Percentiles rank a stretch among this genome's conserved stretches.
These are phyloP conservation scores for Edaphochlamys debaryana DNA, from an alignment of 139 green algal genomes.

Conservation along the genomic window DNA sequence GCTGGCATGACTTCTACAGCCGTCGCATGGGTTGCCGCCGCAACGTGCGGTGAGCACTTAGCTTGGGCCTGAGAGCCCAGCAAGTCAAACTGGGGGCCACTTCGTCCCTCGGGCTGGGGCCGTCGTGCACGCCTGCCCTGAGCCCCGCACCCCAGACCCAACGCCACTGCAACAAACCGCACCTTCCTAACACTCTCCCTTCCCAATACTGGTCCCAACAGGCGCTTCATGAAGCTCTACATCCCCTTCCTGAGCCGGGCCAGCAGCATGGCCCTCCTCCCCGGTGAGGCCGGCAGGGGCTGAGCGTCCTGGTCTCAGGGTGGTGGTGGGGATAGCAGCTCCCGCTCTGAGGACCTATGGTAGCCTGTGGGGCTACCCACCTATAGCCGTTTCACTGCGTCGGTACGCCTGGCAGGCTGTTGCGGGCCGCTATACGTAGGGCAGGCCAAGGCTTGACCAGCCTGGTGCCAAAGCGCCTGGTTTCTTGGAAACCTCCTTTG, in stretches of 20 bases:
- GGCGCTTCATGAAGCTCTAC: slow-evolving; percentile 14
- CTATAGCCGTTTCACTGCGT: no score
- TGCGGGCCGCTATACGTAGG: neutral
- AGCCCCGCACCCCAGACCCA: no score
- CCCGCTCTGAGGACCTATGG: neutral
- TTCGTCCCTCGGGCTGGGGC: neutral
- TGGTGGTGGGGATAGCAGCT: neutral
- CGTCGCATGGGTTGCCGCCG: slow-evolving; percentile 1
- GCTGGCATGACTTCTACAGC: slow-evolving; percentile 19
- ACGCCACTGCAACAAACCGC: no score
- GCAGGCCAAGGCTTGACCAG: no score
- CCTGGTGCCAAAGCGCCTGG: no score
- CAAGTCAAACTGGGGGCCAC: neutral
- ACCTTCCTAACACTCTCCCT: no score
- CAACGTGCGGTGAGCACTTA: slow-evolving; percentile 8
- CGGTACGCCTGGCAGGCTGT: neutral
- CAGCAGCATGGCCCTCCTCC: slow-evolving; percentile 25
- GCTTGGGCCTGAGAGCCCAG: neutral
- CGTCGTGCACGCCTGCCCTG: neutral
- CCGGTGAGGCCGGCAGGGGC: neutral
- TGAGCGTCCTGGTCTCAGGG: no score
- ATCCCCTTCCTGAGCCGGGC: slow-evolving; percentile 8
- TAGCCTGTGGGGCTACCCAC: neutral
- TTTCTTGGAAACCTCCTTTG: no score
- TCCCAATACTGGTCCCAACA: no score